Percentiles rank a stretch among this genome's conserved stretches.
Conservation (phyloP, 2,329 filamentous ascomycete species). For the Mycosphaerella sp. region DNA sequence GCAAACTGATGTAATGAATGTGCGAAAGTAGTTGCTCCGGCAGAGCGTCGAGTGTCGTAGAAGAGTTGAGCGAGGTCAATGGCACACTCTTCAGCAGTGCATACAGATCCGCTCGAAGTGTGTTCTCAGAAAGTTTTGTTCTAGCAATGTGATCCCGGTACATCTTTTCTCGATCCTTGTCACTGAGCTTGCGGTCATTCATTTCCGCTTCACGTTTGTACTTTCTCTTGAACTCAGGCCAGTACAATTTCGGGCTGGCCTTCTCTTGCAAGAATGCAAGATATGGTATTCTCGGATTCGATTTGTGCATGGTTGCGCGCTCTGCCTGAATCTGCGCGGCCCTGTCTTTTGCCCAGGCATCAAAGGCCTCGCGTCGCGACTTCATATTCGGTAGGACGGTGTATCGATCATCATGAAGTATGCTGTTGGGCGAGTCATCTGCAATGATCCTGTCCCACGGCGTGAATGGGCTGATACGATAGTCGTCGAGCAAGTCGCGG, state of each 20-base stretch:
- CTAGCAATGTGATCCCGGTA: conserved; percentile 68
- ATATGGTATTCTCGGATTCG: conserved; percentile 77
- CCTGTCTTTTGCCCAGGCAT: conserved; percentile 71
- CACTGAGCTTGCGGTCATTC: conserved; percentile 56
- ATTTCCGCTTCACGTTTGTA: conserved; percentile 75
- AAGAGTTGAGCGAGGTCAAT: conserved; percentile 52
- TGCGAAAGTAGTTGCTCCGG: conserved; percentile 60
- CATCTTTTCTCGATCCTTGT: conserved; percentile 69
- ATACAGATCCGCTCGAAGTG: conserved; percentile 63
- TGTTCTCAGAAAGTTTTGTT: conserved; percentile 57
- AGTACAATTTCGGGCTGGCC: conserved; percentile 88
- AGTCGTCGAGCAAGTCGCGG: conserved; percentile 78
- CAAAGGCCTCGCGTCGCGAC: conserved; percentile 72
- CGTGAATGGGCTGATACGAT: conserved; percentile 74
- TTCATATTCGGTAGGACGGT: conserved; percentile 76
- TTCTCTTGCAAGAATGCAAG: conserved; percentile 72
- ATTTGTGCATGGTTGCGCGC: conserved; percentile 68
- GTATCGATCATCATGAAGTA: conserved; percentile 83
- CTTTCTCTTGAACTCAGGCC: conserved; percentile 93
- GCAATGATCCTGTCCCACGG: conserved; percentile 88
- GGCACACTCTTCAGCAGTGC: conserved; percentile 59
- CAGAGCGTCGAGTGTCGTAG: conserved; percentile 51
- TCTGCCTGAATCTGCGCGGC: conserved; percentile 66
- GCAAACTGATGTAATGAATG: conserved; percentile 62
- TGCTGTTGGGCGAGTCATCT: conserved; percentile 53